Conservation (phyloP, 495 filamentous ascomycete species). For the Acidiella bohemica region DNA sequence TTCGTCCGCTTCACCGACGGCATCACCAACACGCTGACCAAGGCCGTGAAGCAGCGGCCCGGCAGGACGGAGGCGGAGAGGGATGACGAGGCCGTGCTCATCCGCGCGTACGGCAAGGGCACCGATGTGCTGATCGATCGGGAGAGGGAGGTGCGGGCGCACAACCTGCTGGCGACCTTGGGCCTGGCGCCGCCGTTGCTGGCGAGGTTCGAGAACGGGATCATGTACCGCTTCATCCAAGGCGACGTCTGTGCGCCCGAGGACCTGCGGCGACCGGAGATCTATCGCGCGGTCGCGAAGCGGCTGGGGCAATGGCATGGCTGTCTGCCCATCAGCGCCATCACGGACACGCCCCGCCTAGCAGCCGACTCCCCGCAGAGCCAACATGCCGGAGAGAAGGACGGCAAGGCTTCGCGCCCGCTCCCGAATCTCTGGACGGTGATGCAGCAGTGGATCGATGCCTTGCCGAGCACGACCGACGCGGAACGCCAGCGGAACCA, state of each 20-base stretch:
- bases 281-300: conserved; percentile 74
- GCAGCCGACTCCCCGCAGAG: neutral
- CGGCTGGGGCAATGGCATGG: conserved; percentile 90
- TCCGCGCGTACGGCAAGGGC: conserved; percentile 88
- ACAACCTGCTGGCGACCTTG: conserved; percentile 61
- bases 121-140: conserved; percentile 95
- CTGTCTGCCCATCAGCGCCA: conserved; percentile 40
- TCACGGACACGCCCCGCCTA: conserved; percentile 20
- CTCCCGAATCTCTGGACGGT: conserved; percentile 84
- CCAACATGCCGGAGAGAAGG: conserved; percentile 5
- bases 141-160: conserved; percentile 63
- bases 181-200: conserved; percentile 75
- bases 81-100: conserved; percentile 75
- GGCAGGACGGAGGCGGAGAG: conserved; percentile 64
- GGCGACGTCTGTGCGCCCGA: conserved; percentile 65
- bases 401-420: conserved; percentile 19
- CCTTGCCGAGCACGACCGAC: conserved; percentile 58
- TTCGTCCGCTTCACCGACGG: conserved; percentile 90
- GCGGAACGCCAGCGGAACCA: conserved; percentile 51
- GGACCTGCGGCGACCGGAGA: conserved; percentile 51
- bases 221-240: conserved; percentile 82
- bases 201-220: conserved; percentile 89
- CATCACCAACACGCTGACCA: conserved; percentile 91
- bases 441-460: conserved; percentile 88
- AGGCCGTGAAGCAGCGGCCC: conserved; percentile 69